Conservation (phyloP, 192 early-diverging fungal species). For the Podila clonocystis region DNA sequence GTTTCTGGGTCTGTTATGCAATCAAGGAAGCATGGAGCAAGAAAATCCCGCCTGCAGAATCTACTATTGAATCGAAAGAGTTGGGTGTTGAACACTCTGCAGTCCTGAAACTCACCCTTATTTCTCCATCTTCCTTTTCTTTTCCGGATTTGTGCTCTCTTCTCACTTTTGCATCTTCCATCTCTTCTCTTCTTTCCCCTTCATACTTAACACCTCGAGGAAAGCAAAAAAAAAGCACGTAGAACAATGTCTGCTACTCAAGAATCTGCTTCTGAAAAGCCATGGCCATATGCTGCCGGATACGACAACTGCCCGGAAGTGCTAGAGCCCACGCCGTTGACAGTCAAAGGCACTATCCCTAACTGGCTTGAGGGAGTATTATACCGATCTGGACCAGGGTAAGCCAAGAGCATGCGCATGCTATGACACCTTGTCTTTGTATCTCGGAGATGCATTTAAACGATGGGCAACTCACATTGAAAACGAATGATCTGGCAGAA, state of each 20-base stretch:
- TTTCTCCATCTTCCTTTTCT: background rate
- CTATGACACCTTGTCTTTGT: too few species aligned
- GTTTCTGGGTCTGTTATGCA: conserved; percentile 5
- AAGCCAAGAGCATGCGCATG: background rate
- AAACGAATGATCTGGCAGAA: background rate
- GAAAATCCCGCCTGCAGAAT: too few species aligned
- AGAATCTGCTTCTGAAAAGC: background rate
- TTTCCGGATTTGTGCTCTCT: background rate
- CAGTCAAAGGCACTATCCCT: conserved; percentile 47
- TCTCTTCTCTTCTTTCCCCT: conserved; percentile 2
- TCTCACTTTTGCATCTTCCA: background rate
- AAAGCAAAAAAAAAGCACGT: too few species aligned
- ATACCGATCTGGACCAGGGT: conserved; percentile 53
- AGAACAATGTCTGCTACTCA: background rate
- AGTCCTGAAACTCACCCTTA: background rate
- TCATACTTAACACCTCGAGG: too few species aligned
- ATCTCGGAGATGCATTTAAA: too few species aligned
- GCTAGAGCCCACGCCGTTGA: conserved; percentile 9
- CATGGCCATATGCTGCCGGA: conserved; percentile 7
- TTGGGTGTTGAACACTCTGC: background rate
- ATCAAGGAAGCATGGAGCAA: background rate
- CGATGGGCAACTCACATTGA: too few species aligned
- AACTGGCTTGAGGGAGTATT: conserved; percentile 55
- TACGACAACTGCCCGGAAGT: conserved; percentile 38
- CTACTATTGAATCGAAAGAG: background rate